Evolutionary conservation across 345 rosid species (phyloP).

Genomic region (Hevea brasiliensis): DNA sequence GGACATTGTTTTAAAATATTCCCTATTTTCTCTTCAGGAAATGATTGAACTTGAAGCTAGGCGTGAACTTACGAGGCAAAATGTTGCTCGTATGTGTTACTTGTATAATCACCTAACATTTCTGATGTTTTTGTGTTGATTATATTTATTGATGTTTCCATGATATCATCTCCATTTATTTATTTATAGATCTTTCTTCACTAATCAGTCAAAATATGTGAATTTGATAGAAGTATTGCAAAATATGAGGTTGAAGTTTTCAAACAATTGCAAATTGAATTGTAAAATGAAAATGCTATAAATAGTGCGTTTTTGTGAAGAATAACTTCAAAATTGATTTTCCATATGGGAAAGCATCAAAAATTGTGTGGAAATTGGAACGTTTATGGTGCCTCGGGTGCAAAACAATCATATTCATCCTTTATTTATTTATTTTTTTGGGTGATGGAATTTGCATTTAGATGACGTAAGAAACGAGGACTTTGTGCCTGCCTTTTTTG

Average conservation of each 20-base stretch:
- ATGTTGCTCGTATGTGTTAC: slow-evolving; percentile 70
- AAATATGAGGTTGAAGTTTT: neutral
- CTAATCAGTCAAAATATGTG: neutral
- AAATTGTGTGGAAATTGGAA: neutral
- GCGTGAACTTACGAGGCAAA: slow-evolving; percentile 79
- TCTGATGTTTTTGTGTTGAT: slow-evolving; percentile 6
- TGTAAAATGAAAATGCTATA: neutral
- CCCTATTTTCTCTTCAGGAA: slow-evolving; percentile 50
- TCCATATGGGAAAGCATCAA: neutral
- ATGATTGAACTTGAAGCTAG: slow-evolving; percentile 74
- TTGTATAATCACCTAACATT: slow-evolving; percentile 6
- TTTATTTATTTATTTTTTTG: neutral
- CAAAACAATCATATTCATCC: neutral
- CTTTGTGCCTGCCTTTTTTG: neutral
- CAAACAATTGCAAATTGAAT: neutral
- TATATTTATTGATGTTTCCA: neutral
- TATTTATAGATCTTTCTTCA: neutral
- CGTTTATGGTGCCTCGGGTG: no score
- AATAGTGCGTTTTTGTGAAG: neutral
- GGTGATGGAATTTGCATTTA: neutral
- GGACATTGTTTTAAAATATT: slow-evolving; percentile 17
- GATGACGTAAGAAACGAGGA: neutral
- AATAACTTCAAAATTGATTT: neutral
- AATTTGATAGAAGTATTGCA: neutral
- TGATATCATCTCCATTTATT: neutral